Evolutionary conservation across 768 basidiomycete genomes (phyloP).

Genomic region (Flagelloscypha sp.): DNA sequence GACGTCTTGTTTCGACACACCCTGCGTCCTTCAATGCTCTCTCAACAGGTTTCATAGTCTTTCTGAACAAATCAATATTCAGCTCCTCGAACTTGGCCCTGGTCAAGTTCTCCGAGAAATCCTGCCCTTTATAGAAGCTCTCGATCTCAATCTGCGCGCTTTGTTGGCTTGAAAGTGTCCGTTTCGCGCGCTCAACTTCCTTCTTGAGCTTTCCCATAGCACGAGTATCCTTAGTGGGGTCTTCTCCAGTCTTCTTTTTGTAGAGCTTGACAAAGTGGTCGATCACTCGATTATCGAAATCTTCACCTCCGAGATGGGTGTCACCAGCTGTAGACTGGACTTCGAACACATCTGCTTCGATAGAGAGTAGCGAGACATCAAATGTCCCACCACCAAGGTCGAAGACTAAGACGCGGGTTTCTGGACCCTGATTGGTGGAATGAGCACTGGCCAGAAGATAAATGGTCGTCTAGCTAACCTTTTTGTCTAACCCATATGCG

Average conservation of each 20-base stretch:
- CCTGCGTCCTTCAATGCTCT: conserved; percentile 66
- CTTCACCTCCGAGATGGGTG: conserved; percentile 50
- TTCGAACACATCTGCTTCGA: conserved; percentile 46
- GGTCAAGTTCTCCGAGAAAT: conserved; percentile 59
- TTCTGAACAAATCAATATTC: conserved; percentile 63
- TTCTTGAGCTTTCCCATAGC: conserved; percentile 50
- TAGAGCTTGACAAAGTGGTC: conserved; percentile 54
- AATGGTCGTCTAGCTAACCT: conserved; percentile 27
- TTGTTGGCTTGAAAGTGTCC: conserved; percentile 33
- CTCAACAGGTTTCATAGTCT: conserved; percentile 68
- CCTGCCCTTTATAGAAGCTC: conserved; percentile 50
- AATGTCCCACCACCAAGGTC: conserved; percentile 53
- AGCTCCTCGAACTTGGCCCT: conserved; percentile 68
- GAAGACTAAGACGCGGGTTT: conserved; percentile 51
- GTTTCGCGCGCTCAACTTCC: conserved; percentile 54
- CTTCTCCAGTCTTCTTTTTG: conserved; percentile 50
- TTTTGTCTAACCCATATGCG: conserved; percentile 40
- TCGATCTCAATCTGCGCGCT: conserved; percentile 42
- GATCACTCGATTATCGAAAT: conserved; percentile 52
- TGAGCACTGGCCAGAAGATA: too few species aligned
- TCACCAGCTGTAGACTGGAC: conserved; percentile 51
- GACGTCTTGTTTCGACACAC: conserved; percentile 60
- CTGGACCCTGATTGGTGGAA: too few species aligned
- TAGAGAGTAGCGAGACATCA: conserved; percentile 51
- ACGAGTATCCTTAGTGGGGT: conserved; percentile 44